Evolutionary conservation across 345 rosid genomes (phyloP), one percentile per base, ranked within the genome.

Genomic region (Streptanthus diversifolius): DNA sequence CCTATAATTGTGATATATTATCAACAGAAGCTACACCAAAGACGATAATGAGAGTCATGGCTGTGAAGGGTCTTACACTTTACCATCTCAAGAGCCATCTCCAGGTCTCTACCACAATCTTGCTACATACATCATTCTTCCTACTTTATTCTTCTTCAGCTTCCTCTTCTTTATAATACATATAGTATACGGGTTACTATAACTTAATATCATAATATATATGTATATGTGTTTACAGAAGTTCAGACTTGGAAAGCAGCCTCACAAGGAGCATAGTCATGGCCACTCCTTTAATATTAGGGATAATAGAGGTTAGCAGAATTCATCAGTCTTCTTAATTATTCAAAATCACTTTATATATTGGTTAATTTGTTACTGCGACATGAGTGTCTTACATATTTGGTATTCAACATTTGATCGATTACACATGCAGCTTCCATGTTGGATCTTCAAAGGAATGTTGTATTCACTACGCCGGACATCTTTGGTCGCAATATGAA

Each of bases 71-170:
- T 35, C 83, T 92, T 33, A 92, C 96, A 17, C 95, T 92, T 79
- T 92, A 88, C 78, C 98, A 92, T 74, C 79, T 92, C 66, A 92
- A 92, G 85, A 88, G 95, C 77, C 96, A 90, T 79, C 96, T 92
- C 59, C 96, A 92, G 98, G 98, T 52, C 35, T 25, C 2, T 25
- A 52, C 57, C 57, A 25, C 13, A 51, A 5, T 12, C 56, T 51
- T 51, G 17, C 32, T 12, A 1, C 17, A 24, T 24, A 51, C 8
- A 51, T 51, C 17, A 51, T 11, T 49, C 55, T 51, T 51, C 29
- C 64, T 51, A n/a, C 43, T 22, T 58, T 51, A 32, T 63, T 74
- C 44, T 61, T 69, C 8, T 36, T 41, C 29, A 18, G 21, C 25
- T 12, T 48, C 59, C n/a, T 67, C 51, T 58, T 24, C 51, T 57